Conservation (phyloP, 345 rosid genomes). For the Sisymbrium irio region DNA sequence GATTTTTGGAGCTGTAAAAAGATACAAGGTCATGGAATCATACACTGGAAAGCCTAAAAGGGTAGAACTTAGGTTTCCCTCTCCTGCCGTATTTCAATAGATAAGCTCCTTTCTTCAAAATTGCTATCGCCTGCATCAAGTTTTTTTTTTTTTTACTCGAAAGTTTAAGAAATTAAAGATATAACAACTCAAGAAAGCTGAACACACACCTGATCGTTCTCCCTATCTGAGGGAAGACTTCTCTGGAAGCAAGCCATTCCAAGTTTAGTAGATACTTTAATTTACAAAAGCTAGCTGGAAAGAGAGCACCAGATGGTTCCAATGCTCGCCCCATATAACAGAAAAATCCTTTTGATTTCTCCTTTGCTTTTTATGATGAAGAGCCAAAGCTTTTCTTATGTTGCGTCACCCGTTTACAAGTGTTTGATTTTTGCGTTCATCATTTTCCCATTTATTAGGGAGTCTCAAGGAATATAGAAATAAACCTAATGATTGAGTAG, state of each 20-base stretch:
- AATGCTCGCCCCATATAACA: constrained; percentile 52
- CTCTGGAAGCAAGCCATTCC: constrained; percentile 46
- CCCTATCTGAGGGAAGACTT: constrained; percentile 40
- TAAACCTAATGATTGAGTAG: background rate
- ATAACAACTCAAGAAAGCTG: background rate
- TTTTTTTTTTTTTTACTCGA: background rate
- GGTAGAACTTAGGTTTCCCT: constrained; percentile 78
- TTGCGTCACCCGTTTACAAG: constrained; percentile 1
- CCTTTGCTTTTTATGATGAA: background rate
- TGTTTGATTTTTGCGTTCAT: background rate
- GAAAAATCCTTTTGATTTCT: background rate
- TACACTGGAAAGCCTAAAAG: constrained; percentile 71
- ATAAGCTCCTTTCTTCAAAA: constrained; percentile 70
- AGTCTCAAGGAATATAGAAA: background rate
- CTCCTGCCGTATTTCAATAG: constrained; percentile 72
- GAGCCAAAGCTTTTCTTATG: background rate
- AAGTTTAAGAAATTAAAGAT: too few species aligned
- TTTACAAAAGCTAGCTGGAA: constrained; percentile 24
- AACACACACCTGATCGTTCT: constrained; percentile 41
- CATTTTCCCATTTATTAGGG: background rate
- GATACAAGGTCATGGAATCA: background rate
- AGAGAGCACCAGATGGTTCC: constrained; percentile 34
- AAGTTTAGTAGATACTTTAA: constrained; percentile 18
- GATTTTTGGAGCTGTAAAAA: background rate
- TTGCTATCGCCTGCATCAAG: constrained; percentile 51